Conservation (phyloP, 441 rosid genomes). For the Pelargonium myrrhifolium region DNA sequence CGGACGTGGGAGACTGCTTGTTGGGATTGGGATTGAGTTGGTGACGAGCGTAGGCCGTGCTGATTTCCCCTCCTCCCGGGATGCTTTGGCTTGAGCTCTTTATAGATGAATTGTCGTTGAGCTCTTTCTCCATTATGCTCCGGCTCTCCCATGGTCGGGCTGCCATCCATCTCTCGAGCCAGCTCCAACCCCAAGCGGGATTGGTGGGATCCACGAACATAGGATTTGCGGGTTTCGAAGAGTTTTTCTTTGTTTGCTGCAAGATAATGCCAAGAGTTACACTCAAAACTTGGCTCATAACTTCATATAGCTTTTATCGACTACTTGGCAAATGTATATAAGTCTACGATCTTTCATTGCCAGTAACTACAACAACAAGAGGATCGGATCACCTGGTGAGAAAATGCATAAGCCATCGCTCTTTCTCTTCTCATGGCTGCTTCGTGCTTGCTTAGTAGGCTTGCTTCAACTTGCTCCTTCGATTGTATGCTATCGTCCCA, state of each 20-base stretch:
- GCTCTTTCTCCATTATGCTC: conserved; percentile 43
- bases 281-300: no score
- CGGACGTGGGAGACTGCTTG: conserved; percentile 54
- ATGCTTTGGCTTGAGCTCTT: conserved; percentile 39
- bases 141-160: conserved; percentile 74
- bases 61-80: conserved; percentile 46
- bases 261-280: no score
- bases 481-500: conserved; percentile 61
- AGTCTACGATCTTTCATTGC: no score
- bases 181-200: conserved; percentile 74
- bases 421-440: conserved; percentile 64
- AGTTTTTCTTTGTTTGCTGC: conserved; percentile 54
- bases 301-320: no score
- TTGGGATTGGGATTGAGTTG: conserved; percentile 60
- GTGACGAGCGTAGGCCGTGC: conserved; percentile 54
- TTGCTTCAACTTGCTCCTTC: conserved; percentile 51
- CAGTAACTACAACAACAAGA: conserved; percentile 7
- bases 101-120: conserved; percentile 35
- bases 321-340: no score
- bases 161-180: conserved; percentile 78
- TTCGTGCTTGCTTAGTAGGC: conserved; percentile 47
- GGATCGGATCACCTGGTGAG: conserved; percentile 51
- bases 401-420: conserved; percentile 51
- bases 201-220: conserved; percentile 59
- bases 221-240: conserved; percentile 31